Evolutionary conservation across 2,329 filamentous ascomycete species (phyloP).

Genomic region (Microdochium paspali): DNA sequence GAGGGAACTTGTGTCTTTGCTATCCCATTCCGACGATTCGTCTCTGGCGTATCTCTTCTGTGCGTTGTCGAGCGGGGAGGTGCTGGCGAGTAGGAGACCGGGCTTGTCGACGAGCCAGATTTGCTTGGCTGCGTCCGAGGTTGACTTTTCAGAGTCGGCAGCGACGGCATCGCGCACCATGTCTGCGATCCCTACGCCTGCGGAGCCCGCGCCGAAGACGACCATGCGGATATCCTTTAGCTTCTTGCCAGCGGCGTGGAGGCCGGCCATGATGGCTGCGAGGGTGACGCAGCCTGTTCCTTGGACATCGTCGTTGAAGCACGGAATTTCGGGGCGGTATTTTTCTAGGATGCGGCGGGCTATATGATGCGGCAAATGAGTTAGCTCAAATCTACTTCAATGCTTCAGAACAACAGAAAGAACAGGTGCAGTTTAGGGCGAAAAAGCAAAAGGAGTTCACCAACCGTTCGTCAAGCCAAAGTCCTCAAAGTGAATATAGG

Average conservation of each 20-base stretch:
- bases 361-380: constrained; percentile 7
- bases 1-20: constrained; percentile 42
- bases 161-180: constrained; percentile 74
- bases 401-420: background rate
- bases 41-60: constrained; percentile 60
- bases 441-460: background rate
- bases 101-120: constrained; percentile 79
- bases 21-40: constrained; percentile 49
- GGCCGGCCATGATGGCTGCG: constrained; percentile 68
- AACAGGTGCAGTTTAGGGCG: background rate
- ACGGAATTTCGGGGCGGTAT: constrained; percentile 65
- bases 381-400: background rate
- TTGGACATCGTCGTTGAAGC: constrained; percentile 89
- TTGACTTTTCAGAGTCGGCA: constrained; percentile 53
- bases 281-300: constrained; percentile 83
- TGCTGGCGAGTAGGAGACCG: constrained; percentile 59
- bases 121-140: constrained; percentile 66
- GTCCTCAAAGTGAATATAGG: constrained; percentile 85
- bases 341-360: constrained; percentile 67
- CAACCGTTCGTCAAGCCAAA: constrained; percentile 67
- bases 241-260: constrained; percentile 58
- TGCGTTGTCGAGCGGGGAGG: constrained; percentile 51
- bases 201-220: constrained; percentile 72
- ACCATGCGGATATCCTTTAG: constrained; percentile 62
- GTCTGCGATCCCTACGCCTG: constrained; percentile 78